Conservation (phyloP, 129 eudicot species). For the Logfia minima region DNA sequence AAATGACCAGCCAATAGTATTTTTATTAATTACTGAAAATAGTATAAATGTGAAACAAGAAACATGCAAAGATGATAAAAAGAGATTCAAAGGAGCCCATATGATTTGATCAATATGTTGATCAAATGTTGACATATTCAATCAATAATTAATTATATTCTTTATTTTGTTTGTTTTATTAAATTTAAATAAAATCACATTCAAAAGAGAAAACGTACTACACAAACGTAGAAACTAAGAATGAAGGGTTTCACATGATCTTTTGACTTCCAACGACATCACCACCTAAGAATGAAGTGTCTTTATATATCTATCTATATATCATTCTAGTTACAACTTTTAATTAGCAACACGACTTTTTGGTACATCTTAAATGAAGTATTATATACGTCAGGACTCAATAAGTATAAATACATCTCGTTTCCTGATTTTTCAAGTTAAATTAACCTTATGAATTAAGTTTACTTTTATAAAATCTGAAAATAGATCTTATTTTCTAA, state of each 20-base stretch:
- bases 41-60: no score
- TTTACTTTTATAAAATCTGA: background rate
- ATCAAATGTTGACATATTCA: background rate
- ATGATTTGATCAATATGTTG: constrained; percentile 3
- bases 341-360: no score
- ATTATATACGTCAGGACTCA: background rate
- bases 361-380: no score
- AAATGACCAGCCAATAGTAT: no score
- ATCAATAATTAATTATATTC: background rate
- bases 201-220: background rate
- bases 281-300: constrained; percentile 30
- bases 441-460: background rate
- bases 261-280: constrained; percentile 24
- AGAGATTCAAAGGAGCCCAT: background rate
- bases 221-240: constrained; percentile 21
- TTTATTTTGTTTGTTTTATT: background rate
- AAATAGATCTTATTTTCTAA: background rate
- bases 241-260: constrained; percentile 24
- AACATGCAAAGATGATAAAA: background rate
- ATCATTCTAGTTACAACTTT: no score
- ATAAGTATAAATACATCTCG: no score
- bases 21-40: no score
- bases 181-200: background rate
- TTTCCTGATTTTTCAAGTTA: background rate
- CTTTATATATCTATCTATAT: background rate